phyloP scores from a whole-genome alignment of 768 basidiomycete species.

The Gloeostereum incarnatum region DNA sequence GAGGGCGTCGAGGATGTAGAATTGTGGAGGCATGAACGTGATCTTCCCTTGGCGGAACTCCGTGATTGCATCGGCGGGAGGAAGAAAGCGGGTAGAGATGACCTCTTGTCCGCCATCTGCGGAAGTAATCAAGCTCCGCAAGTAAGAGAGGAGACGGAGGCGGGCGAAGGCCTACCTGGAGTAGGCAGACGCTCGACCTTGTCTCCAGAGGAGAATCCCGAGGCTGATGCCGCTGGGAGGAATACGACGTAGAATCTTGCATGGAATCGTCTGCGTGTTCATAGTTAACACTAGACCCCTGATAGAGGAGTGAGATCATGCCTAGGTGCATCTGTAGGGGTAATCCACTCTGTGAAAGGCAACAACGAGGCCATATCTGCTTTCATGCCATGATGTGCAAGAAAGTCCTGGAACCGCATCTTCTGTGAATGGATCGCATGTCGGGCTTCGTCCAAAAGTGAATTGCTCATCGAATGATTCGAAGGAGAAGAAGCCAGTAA shows the following conservation, averaged over 20 bases:
- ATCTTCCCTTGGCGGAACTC: constrained; percentile 44
- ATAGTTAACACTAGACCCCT: too few species aligned
- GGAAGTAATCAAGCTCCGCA: background rate
- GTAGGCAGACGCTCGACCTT: constrained; percentile 54
- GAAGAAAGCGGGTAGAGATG: constrained; percentile 56
- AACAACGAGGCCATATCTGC: constrained; percentile 37
- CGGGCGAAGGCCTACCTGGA: constrained; percentile 25
- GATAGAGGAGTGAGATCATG: constrained; percentile 14
- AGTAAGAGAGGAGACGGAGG: background rate
- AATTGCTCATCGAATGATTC: constrained; percentile 14
- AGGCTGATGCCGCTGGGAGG: constrained; percentile 30
- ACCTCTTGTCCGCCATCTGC: constrained; percentile 63
- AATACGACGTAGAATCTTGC: constrained; percentile 65
- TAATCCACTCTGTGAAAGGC: constrained; percentile 74
- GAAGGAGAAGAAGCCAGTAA: constrained; percentile 38
- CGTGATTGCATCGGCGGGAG: constrained; percentile 39
- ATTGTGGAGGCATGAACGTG: constrained; percentile 66
- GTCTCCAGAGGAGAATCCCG: constrained; percentile 42
- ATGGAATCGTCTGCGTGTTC: constrained; percentile 49
- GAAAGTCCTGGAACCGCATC: constrained; percentile 42
- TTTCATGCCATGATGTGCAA: constrained; percentile 31
- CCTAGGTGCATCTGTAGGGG: constrained; percentile 48
- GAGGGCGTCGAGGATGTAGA: constrained; percentile 58
- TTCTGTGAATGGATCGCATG: constrained; percentile 44
- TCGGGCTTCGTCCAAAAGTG: constrained; percentile 42